A percentile compares a stretch with the other conserved stretches of the same genome.
Conservation (phyloP, 768 basidiomycete genomes). For the Boletus vinaceobasis region DNA sequence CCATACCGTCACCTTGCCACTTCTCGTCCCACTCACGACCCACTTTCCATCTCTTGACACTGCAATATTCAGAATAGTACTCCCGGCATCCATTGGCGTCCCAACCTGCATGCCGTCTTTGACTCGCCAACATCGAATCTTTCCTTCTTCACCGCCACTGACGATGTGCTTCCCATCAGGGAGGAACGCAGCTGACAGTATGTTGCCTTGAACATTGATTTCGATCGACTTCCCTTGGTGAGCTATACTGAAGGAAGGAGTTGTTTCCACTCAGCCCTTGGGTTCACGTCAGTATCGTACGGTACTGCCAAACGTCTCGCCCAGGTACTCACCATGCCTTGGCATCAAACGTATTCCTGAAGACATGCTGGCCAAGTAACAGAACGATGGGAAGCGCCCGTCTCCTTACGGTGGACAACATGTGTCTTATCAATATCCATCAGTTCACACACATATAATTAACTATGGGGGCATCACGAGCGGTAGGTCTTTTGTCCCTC, state of each 20-base stretch:
- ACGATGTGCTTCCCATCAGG: neutral
- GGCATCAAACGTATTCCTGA: fast-evolving
- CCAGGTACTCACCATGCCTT: neutral
- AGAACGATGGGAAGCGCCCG: too few relatives aligned
- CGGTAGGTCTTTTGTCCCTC: too few relatives aligned
- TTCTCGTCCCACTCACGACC: neutral
- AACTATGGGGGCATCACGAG: too few relatives aligned
- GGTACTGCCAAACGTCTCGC: too few relatives aligned
- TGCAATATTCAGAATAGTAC: neutral
- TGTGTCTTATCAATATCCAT: too few relatives aligned
- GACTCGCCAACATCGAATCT: neutral
- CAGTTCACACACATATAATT: too few relatives aligned
- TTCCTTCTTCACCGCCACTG: neutral
- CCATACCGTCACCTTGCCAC: neutral
- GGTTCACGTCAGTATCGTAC: neutral
- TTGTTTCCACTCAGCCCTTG: neutral
- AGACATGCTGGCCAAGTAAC: neutral
- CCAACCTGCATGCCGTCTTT: neutral
- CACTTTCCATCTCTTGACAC: neutral
- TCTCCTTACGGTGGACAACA: too few relatives aligned
- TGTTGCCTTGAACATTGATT: neutral
- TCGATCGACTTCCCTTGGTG: too few relatives aligned
- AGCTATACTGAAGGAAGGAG: neutral
- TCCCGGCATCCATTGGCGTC: neutral
- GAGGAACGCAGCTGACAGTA: neutral